Percentiles rank a stretch among this genome's conserved stretches.
These are phyloP conservation scores for Aegilops sharonensis DNA, from an alignment of 176 grass and related monocot species.

Conservation along the genomic window DNA sequence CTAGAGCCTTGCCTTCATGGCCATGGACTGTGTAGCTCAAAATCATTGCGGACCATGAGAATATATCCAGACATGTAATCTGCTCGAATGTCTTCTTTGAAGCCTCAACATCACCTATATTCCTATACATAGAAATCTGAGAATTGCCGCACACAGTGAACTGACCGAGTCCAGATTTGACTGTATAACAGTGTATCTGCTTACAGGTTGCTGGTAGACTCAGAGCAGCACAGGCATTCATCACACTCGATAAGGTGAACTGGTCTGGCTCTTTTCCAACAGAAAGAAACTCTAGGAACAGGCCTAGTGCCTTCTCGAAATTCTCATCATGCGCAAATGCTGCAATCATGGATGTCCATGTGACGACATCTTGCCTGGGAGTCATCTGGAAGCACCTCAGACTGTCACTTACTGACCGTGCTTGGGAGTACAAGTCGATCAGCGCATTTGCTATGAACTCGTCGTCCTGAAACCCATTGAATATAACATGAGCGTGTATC, in stretches of 20 bases:
- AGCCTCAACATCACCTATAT: slow-evolving; percentile 46
- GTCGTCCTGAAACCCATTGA: slow-evolving; percentile 56
- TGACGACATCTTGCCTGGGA: slow-evolving; percentile 43
- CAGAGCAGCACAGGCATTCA: slow-evolving; percentile 49
- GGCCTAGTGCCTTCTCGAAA: slow-evolving; percentile 48
- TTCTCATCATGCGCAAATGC: slow-evolving; percentile 42
- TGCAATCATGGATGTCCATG: slow-evolving; percentile 74
- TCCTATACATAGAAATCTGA: slow-evolving; percentile 70
- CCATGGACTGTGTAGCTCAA: slow-evolving; percentile 60
- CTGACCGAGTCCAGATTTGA: slow-evolving; percentile 55
- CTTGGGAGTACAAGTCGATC: slow-evolving; percentile 63
- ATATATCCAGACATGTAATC: slow-evolving; percentile 44
- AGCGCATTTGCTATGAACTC: slow-evolving; percentile 59
- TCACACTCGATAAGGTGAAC: slow-evolving; percentile 52
- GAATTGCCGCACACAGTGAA: slow-evolving; percentile 62
- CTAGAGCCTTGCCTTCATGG: slow-evolving; percentile 42
- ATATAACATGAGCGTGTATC: slow-evolving; percentile 69
- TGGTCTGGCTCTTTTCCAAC: slow-evolving; percentile 39
- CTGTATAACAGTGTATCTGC: slow-evolving; percentile 56
- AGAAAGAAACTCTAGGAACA: slow-evolving; percentile 55
- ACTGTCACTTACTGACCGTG: slow-evolving; percentile 37
- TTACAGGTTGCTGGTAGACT: slow-evolving; percentile 51
- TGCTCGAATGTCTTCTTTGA: slow-evolving; percentile 54
- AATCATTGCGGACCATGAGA: slow-evolving; percentile 69
- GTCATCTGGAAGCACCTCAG: slow-evolving; percentile 65